These are phyloP conservation scores for Hypoxylon lienhwacheense DNA, from an alignment of 495 filamentous ascomycete genomes.

Conservation along the genomic window DNA sequence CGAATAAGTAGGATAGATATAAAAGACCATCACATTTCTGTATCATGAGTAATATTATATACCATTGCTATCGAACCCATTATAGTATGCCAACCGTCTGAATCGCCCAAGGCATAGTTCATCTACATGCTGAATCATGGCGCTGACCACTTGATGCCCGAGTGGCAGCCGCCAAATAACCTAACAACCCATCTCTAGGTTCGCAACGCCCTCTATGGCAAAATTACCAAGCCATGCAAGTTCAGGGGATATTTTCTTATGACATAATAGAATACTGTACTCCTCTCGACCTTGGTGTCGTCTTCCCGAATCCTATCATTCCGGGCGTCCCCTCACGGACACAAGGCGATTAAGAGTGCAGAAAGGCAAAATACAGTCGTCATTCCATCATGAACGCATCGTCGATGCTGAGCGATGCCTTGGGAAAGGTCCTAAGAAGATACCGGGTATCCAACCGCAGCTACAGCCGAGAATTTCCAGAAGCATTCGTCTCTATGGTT, in stretches of 20 bases:
- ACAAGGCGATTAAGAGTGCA: slow-evolving; percentile 17
- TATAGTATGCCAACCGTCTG: slow-evolving; percentile 34
- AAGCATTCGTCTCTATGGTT: background rate
- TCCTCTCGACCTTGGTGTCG: slow-evolving; percentile 14
- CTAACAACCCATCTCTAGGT: slow-evolving; percentile 25
- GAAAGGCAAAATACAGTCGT: slow-evolving; percentile 28
- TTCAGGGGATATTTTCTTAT: slow-evolving; percentile 12
- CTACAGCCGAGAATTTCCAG: slow-evolving; percentile 4
- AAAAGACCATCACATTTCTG: background rate
- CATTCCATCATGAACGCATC: slow-evolving; percentile 28
- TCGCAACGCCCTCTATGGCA: slow-evolving; percentile 25
- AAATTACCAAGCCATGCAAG: slow-evolving; percentile 18
- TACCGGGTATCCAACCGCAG: slow-evolving; percentile 26
- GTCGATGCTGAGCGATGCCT: slow-evolving; percentile 5
- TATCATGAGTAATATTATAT: slow-evolving; percentile 36
- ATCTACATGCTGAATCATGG: slow-evolving; percentile 35
- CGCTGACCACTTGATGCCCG: slow-evolving; percentile 18
- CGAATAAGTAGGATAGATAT: background rate
- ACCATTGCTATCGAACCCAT: slow-evolving; percentile 33
- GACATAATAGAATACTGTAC: slow-evolving; percentile 17
- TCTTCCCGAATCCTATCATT: slow-evolving; percentile 15
- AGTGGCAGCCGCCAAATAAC: slow-evolving; percentile 14
- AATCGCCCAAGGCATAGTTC: slow-evolving; percentile 10
- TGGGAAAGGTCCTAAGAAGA: slow-evolving; percentile 11
- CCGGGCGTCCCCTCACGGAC: slow-evolving; percentile 2